These are phyloP conservation scores for Colletotrichum trifolii DNA, from an alignment of 2,329 filamentous ascomycete species.

Conservation along the genomic window DNA sequence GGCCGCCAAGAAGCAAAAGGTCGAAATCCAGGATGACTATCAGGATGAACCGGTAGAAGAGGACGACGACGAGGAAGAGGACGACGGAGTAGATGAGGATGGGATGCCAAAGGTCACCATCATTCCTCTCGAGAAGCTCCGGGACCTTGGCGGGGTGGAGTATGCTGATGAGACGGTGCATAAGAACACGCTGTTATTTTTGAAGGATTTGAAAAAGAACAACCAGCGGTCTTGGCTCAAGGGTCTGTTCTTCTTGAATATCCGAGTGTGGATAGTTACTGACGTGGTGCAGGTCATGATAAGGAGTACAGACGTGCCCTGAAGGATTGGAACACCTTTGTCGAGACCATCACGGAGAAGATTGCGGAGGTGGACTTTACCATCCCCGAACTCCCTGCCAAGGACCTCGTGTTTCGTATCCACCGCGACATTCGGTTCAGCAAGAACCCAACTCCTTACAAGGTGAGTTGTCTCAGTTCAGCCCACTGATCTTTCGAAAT, in stretches of 20 bases:
- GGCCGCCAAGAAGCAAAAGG: conserved; percentile 38
- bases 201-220: conserved; percentile 68
- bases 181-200: conserved; percentile 67
- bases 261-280: conserved; percentile 28
- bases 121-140: conserved; percentile 53
- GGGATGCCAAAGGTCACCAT: conserved; percentile 50
- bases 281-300: conserved; percentile 72
- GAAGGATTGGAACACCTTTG: conserved; percentile 84
- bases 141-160: conserved; percentile 53
- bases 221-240: conserved; percentile 71
- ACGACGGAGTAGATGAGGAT: conserved; percentile 41
- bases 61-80: conserved; percentile 36
- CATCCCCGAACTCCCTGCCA: conserved; percentile 85
- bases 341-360: conserved; percentile 76
- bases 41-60: conserved; percentile 38
- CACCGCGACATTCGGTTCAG: conserved; percentile 88
- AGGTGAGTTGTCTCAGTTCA: conserved; percentile 61
- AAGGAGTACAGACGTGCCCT: conserved; percentile 81
- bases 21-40: conserved; percentile 36
- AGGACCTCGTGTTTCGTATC: conserved; percentile 89
- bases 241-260: conserved; percentile 48
- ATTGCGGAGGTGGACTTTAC: conserved; percentile 81
- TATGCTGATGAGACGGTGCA: conserved; percentile 67
- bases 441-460: conserved; percentile 88
- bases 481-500: neutral